Base-by-base conservation (phyloP, 2,329 filamentous ascomycete species). In the Thielaviopsis ethacetica region DNA sequence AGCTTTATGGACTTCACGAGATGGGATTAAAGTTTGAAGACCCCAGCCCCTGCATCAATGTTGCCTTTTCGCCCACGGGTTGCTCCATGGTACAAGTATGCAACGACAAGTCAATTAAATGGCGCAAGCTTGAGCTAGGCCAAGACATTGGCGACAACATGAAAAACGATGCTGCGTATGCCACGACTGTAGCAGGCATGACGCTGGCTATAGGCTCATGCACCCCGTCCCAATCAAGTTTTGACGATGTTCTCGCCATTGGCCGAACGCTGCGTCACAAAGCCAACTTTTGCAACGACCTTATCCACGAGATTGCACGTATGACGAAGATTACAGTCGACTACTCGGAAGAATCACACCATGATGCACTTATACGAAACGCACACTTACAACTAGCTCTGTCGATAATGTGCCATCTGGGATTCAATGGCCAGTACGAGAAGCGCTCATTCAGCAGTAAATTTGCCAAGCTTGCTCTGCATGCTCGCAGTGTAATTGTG, bases 341-440 rank as follows among this genome's bases (percentile, higher is more conserved):
- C 71, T 94, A 91, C 67, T 86, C 88, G 0, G 80, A 87, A 54
- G 88, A 95, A 62, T 74, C 81, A 1, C 78, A 81, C 52, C 81
- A 86, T 64, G 84, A 91, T 67, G 77, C 83, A 61, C 73, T 95
- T 38, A 79, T 93, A 63, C 77, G 84, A 61, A 91, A 93, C 65
- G 75, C 77, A 2, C 76, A 83, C 41, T 78, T 96, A 53, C 85
- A 89, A 62, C 78, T 87, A 59, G 88, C 83, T 59, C 75, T 96
- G 13, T 87, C 88, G 65, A 81, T 93, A 27, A 83, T 94, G 67
- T 84, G 87, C 60, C 83, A 88, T 57, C 73, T 96, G 10, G 88
- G 86, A 3, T 91, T 86, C 67, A 78, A 76, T 51, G 84, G 83
- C 15, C 81, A 84, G 63, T 76, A 76, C 60, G 73, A 76, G 41